Evolutionary conservation across 176 grass and related monocot genomes (phyloP), one percentile per base, ranked within the genome.

Genomic region (Chloris gayana): DNA sequence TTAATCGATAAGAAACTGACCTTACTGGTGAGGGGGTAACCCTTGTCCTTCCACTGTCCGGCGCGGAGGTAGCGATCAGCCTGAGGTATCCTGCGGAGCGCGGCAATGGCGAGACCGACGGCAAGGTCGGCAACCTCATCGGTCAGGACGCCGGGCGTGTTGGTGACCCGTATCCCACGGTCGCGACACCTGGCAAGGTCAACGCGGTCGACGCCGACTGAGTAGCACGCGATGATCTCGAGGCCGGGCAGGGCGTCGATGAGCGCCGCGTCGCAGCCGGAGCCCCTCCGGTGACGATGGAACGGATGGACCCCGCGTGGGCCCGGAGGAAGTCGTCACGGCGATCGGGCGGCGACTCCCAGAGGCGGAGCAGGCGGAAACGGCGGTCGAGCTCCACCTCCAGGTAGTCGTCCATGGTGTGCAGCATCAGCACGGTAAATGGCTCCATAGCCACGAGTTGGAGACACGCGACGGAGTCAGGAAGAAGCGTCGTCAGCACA

Each of bases 111-210:
- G 67, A 98, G 92, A 0, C 86, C 95, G 27, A 98, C 83, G 13
- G 95, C 90, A 38, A 95, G 86, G 80, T 98, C 95, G 7, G 96
- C 90, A 38, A 98, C 96, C 75, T 98, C 96, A 44, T 98, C 90
- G 46, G 96, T 98, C 67, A 95, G 88, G 14, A 98, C 96, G 83
- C 91, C 96, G 82, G 96, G 92, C 31, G 96, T 98, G 56, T 91
- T 98, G 47, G 92, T 95, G 62, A 98, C 96, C 62, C 84, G 82
- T 42, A 98, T 84, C 31, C 95, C 88, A 5, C 88, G 89, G 39
- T 81, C 81, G 61, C 71, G 84, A 86, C 95, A 98, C 81, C 60
- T 85, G 63, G 63, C 83, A 33, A 98, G 88, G 83, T 98, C 90
- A 27, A 98, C 86, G 74, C 85, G 87, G 78, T 98, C 95, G 67